Conservation (phyloP, 768 basidiomycete genomes). For the Termitomyces sp. region DNA sequence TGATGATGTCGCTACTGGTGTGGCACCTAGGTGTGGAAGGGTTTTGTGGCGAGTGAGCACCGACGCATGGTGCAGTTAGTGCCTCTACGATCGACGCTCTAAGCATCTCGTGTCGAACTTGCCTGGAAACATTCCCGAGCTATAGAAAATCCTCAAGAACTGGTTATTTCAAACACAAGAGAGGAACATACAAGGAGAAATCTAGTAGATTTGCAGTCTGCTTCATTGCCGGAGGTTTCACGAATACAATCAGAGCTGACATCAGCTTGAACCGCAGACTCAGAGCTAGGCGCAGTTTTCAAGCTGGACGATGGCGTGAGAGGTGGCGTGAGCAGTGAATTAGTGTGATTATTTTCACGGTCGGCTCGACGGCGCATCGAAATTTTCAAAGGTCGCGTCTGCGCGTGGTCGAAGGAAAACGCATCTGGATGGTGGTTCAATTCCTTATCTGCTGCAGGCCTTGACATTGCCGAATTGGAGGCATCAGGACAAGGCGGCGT, state of each 20-base stretch:
- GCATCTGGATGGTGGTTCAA: slow-evolving; percentile 12
- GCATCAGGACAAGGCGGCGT: slow-evolving; percentile 23
- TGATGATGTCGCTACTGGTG: background rate
- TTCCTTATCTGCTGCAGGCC: background rate
- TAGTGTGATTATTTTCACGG: slow-evolving; percentile 27
- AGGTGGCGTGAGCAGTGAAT: slow-evolving; percentile 56
- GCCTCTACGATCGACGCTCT: slow-evolving; percentile 22
- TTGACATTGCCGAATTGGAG: background rate
- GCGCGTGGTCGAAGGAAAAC: slow-evolving; percentile 16
- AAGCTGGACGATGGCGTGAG: slow-evolving; percentile 64
- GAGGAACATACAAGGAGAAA: slow-evolving; percentile 28
- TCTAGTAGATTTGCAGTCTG: slow-evolving; percentile 27
- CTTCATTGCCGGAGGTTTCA: slow-evolving; percentile 21
- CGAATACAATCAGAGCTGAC: slow-evolving; percentile 16
- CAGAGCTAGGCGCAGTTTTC: slow-evolving; percentile 30
- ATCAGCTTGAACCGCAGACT: slow-evolving; percentile 18
- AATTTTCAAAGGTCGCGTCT: slow-evolving; percentile 19
- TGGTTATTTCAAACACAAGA: background rate
- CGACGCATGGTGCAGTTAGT: slow-evolving; percentile 11
- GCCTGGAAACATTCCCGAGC: slow-evolving; percentile 33
- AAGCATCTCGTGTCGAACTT: slow-evolving; percentile 20
- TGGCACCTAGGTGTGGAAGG: background rate
- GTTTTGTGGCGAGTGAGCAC: background rate
- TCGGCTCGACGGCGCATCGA: slow-evolving; percentile 29
- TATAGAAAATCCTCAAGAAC: slow-evolving; percentile 7